Conservation (phyloP, 257 asterid species). For the Rauvolfia tetraphylla region DNA sequence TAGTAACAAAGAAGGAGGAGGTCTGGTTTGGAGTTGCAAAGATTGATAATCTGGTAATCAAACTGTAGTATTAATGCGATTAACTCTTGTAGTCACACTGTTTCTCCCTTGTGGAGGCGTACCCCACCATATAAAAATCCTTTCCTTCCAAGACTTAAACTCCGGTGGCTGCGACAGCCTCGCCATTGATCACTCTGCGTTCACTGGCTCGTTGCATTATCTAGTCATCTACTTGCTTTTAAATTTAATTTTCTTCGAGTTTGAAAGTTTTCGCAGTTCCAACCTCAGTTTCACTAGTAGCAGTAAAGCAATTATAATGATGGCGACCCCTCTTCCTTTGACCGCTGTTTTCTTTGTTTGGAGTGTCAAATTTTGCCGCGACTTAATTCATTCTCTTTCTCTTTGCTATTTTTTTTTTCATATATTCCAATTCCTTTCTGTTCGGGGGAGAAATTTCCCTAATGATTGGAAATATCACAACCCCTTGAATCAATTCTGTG, state of each 20-base stretch:
- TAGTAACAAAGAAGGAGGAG: neutral
- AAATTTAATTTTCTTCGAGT: neutral
- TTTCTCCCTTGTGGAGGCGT: constrained; percentile 17
- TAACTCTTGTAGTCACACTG: neutral
- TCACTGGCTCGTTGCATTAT: constrained; percentile 12
- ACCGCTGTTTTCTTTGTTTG: constrained; percentile 8
- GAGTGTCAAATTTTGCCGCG: constrained; percentile 28
- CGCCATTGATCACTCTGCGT: constrained; percentile 22
- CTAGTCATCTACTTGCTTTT: constrained; percentile 20
- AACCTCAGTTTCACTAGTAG: constrained; percentile 8
- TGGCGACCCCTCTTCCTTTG: constrained; percentile 20
- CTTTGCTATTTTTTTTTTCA: neutral
- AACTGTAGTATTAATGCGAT: no score
- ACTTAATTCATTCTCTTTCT: neutral
- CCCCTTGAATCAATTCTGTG: neutral
- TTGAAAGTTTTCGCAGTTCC: constrained; percentile 2
- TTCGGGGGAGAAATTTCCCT: constrained; percentile 2
- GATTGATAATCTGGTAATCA: neutral
- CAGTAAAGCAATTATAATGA: constrained; percentile 11
- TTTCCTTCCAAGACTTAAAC: constrained; percentile 35
- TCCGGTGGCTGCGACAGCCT: constrained; percentile 22
- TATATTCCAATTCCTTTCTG: constrained; percentile 4
- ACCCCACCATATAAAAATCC: neutral
- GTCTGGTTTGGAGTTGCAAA: neutral
- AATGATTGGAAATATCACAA: neutral